A percentile compares a stretch with the other conserved stretches of the same genome.
These are phyloP conservation scores for Cutaneotrichosporon cyanovorans DNA, from an alignment of 1,284 basidiomycete species.

Conservation along the genomic window DNA sequence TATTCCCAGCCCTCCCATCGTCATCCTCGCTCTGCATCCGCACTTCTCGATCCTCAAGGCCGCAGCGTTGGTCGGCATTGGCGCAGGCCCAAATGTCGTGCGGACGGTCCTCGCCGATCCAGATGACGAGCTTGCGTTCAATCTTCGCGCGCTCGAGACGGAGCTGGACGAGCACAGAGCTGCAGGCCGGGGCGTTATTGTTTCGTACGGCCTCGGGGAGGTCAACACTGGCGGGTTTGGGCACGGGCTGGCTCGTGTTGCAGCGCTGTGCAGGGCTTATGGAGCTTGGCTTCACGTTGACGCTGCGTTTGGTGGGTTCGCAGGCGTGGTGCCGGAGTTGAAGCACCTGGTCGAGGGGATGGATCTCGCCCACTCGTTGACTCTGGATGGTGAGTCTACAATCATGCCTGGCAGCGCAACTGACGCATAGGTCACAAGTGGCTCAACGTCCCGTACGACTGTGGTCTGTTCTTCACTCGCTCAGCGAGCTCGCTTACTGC, in stretches of 20 bases:
- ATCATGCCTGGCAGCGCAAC: background rate
- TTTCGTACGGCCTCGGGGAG: conserved; percentile 48
- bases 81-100: conserved; percentile 38
- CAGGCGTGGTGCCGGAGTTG: conserved; percentile 45
- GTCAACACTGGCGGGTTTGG: conserved; percentile 51
- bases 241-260: conserved; percentile 33
- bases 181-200: conserved; percentile 40
- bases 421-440: conserved; percentile 45
- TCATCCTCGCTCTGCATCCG: conserved; percentile 37
- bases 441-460: conserved; percentile 51
- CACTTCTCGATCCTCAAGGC: conserved; percentile 51
- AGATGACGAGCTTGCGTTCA: conserved; percentile 43
- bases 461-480: conserved; percentile 50
- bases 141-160: conserved; percentile 41
- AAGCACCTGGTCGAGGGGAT: conserved; percentile 41
- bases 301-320: conserved; percentile 41
- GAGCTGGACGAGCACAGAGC: conserved; percentile 28
- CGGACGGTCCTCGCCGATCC: conserved; percentile 29
- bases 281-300: conserved; percentile 51
- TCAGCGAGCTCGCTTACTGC: conserved; percentile 29
- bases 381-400: conserved; percentile 45
- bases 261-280: conserved; percentile 44
- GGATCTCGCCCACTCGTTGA: conserved; percentile 48
- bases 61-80: conserved; percentile 48
- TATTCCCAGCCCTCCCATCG: conserved; percentile 39